Conservation (phyloP, 2,329 filamentous ascomycete genomes). For the Trichophaea hybrida region DNA sequence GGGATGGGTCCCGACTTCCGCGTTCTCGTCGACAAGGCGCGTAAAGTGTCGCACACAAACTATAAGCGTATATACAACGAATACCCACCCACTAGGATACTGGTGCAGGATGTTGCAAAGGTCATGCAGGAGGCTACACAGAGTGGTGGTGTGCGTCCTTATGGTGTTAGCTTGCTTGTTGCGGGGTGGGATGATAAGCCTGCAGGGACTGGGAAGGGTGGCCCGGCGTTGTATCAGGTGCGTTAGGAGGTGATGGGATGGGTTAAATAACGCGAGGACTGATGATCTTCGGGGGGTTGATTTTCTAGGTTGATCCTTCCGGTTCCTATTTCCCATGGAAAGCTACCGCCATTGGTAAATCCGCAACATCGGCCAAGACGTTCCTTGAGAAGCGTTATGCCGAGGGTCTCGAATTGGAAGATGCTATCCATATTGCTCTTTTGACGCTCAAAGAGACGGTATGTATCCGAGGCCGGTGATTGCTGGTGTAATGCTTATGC, state of each 20-base stretch:
- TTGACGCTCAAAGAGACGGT: constrained; percentile 88
- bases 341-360: constrained; percentile 97
- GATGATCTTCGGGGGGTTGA: not conserved
- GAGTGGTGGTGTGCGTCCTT: constrained; percentile 90
- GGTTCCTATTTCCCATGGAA: constrained; percentile 99
- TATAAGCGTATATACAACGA: constrained; percentile 99
- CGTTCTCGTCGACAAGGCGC: constrained; percentile 91
- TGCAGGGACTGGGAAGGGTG: constrained; percentile 86
- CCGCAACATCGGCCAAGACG: constrained; percentile 93
- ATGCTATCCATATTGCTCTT: constrained; percentile 94
- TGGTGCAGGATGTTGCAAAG: constrained; percentile 93
- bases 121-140: constrained; percentile 99
- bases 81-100: constrained; percentile 97
- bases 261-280: not conserved
- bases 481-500: not conserved
- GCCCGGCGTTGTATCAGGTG: constrained; percentile 61
- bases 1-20: constrained; percentile 99
- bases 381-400: constrained; percentile 99
- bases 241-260: not conserved
- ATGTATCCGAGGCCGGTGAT: not conserved
- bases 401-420: constrained; percentile 89
- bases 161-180: constrained; percentile 88
- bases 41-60: constrained; percentile 92
- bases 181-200: constrained; percentile 99
- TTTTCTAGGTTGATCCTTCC: constrained; percentile 78